phyloP scores from a whole-genome alignment of 345 rosid genomes.

The Hibiscus tridactylites region DNA sequence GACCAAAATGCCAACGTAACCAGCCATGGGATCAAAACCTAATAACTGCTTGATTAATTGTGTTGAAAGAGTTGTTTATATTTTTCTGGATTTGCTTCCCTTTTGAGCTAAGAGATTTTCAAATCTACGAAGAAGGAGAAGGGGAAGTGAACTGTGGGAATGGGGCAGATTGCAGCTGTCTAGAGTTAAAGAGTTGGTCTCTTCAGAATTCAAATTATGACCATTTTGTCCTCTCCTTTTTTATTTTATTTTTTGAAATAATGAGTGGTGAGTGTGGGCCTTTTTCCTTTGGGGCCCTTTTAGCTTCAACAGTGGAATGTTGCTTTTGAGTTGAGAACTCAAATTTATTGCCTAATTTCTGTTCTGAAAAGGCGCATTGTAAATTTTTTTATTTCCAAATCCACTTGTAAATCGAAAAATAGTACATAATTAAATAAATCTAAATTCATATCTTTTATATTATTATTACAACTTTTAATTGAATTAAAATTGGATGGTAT shows the following conservation, averaged over 20 bases:
- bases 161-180: slow-evolving; percentile 47
- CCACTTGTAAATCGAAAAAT: too few relatives aligned
- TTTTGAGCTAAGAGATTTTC: slow-evolving; percentile 1
- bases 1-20: slow-evolving; percentile 83
- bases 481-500: background rate
- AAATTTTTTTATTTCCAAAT: too few relatives aligned
- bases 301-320: background rate
- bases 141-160: slow-evolving; percentile 16
- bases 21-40: slow-evolving; percentile 40
- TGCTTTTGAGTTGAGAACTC: background rate
- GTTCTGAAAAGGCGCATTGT: background rate
- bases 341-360: background rate
- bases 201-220: slow-evolving; percentile 39
- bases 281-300: background rate
- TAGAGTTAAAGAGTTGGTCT: slow-evolving; percentile 16
- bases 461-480: too few relatives aligned
- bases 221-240: slow-evolving; percentile 23
- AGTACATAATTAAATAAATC: too few relatives aligned
- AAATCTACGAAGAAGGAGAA: background rate
- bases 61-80: background rate
- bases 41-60: background rate
- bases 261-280: background rate
- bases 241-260: background rate
- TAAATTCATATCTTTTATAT: too few relatives aligned
- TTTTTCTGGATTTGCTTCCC: background rate